Conservation (phyloP, 2,329 filamentous ascomycete genomes). For the Colletotrichum tofieldiae region DNA sequence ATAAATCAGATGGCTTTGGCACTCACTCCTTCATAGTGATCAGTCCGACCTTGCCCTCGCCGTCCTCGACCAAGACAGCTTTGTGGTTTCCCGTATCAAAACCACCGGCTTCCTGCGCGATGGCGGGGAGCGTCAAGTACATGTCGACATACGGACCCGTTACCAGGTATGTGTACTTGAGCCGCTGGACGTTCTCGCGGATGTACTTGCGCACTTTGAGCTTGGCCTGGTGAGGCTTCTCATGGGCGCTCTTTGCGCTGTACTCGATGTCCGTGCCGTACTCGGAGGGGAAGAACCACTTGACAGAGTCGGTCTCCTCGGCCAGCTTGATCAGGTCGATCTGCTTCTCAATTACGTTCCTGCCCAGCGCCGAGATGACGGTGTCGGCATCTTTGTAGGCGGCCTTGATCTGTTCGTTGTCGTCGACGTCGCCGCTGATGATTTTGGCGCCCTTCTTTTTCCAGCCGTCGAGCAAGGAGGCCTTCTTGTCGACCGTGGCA, state of each 20-base stretch:
- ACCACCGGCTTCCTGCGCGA: constrained; percentile 63
- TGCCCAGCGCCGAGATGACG: constrained; percentile 75
- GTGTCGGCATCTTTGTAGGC: constrained; percentile 76
- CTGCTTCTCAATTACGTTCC: constrained; percentile 74
- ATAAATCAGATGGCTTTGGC: too few species aligned
- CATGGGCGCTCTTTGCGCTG: constrained; percentile 67
- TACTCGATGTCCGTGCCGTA: constrained; percentile 79
- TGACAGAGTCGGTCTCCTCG: constrained; percentile 66
- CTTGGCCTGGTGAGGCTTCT: constrained; percentile 80
- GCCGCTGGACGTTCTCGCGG: constrained; percentile 64
- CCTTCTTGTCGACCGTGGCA: constrained; percentile 43
- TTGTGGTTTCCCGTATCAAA: constrained; percentile 72
- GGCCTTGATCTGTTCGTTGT: constrained; percentile 61
- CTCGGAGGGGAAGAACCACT: constrained; percentile 78
- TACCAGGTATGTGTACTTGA: constrained; percentile 78
- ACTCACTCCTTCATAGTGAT: constrained; percentile 81
- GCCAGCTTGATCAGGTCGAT: constrained; percentile 74
- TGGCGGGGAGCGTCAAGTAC: constrained; percentile 64
- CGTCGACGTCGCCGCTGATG: constrained; percentile 56
- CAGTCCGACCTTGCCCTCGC: constrained; percentile 74
- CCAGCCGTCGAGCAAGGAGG: constrained; percentile 43
- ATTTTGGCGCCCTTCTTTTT: constrained; percentile 46
- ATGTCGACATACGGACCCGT: constrained; percentile 80
- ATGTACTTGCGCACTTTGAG: constrained; percentile 77
- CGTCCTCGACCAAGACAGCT: constrained; percentile 75